These are phyloP conservation scores for Geosmithia morbida DNA, from an alignment of 2,329 filamentous ascomycete genomes.

Conservation along the genomic window DNA sequence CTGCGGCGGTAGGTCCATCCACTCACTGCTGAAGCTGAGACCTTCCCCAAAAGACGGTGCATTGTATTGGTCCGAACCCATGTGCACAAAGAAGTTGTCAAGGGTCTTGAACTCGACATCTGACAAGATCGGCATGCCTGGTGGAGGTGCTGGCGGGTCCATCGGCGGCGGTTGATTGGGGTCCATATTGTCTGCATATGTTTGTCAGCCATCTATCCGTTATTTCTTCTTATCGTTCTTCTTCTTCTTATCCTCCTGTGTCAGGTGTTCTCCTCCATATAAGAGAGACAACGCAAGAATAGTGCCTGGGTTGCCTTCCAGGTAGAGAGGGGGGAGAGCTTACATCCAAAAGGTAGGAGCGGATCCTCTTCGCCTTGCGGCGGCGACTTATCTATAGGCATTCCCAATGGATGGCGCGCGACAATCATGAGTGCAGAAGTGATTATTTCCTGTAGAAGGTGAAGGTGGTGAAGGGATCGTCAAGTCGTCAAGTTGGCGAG, in stretches of 20 bases:
- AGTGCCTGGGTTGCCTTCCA: background rate
- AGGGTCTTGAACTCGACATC: constrained; percentile 46
- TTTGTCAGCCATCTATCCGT: background rate
- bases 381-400: constrained; percentile 42
- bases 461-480: background rate
- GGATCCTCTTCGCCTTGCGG: constrained; percentile 25
- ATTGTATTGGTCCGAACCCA: constrained; percentile 35
- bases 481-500: too few species aligned
- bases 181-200: constrained; percentile 26
- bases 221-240: background rate
- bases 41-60: constrained; percentile 35
- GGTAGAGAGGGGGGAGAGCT: constrained; percentile 16
- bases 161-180: constrained; percentile 26
- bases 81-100: constrained; percentile 39
- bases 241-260: background rate
- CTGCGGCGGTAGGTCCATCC: constrained; percentile 45
- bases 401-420: constrained; percentile 36
- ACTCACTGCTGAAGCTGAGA: constrained; percentile 32
- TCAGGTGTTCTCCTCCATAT: background rate
- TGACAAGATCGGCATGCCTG: constrained; percentile 50
- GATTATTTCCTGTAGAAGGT: background rate
- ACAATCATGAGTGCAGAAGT: constrained; percentile 36
- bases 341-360: constrained; percentile 54
- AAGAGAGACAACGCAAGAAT: background rate
- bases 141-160: constrained; percentile 46